Base-by-base conservation (phyloP, 2,329 filamentous ascomycete genomes). In the Aureobasidium sp. region DNA sequence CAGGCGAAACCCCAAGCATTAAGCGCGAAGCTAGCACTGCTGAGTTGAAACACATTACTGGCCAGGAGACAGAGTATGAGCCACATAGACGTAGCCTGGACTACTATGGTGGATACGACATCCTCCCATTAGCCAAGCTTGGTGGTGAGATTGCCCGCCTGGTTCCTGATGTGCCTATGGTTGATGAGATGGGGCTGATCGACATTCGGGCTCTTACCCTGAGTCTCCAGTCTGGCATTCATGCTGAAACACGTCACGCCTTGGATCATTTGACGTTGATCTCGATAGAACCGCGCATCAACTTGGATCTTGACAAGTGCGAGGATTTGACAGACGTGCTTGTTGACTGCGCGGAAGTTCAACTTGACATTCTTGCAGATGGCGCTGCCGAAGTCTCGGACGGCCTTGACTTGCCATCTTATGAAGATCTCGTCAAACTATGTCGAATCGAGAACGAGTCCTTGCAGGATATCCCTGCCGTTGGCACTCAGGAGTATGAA, bases 191-290 rank as follows among this genome's bases (percentile, higher is more conserved):
- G 58, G 94, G 93, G 9, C 82, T 91, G 22, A 89, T 97, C 65
- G 93, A 99, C 70, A 87, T 97, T 31, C 88, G 92, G 67, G 91
- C 93, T 22, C 80, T 99, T 44, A 96, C 88, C 0, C 88, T 91
- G 78, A 91, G 91, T 69, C 78, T 99, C 40, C 91, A 96, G 71
- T 95, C 89, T 60, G 93, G 93, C 0, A 89, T 97, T 47, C 87
- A 91, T 68, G 86, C 86, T 5, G 94, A 99, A 75, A 87, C 96
- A n/a, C 86, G 93, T 11, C 77, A 96, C 64, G 93, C 93, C 2
- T 78, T 99, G 48, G 94, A 97, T 72, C 90, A 89, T 0, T 78
- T 99, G 39, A 86, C 85, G 11, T 85, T 84, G 22, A 80, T 94
- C 14, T 90, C 89, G 2, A 83, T 83, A 42, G 84, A 87, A 60